Evolutionary conservation across 495 filamentous ascomycete species (phyloP), one percentile per base, ranked within the genome.

Genomic region (Penicillium chermesinum): DNA sequence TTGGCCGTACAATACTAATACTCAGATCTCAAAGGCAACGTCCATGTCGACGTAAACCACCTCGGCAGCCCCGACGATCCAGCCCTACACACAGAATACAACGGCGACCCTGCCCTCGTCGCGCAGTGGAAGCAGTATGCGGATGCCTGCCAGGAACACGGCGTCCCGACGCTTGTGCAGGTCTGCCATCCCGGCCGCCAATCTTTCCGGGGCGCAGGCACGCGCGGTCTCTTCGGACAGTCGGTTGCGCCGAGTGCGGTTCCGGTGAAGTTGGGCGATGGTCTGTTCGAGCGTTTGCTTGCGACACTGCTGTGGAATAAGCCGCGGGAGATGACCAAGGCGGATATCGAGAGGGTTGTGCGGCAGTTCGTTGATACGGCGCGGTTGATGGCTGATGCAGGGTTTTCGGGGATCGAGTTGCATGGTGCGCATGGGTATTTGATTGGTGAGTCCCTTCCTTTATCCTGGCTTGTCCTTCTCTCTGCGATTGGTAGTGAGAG

Each of bases 371-470:
- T 74, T 1, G 62, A 71, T 49, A 68, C 76, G 0, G 75, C 75
- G 2, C 48, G 62, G 10, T 55, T 79, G 15, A 73, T 76, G 44
- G 60, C 72, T 2, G 66, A 70, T 46, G 70, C 69, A 32, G 80
- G 80, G 1, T 79, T 82, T 50, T 74, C 75, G 41, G 79, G 76
- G 0, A 49, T 83, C 13, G 72, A 83, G 62, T 58, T 83, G 25
- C 79, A 83, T 63, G 74, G 59, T 20, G 78, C 80, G 15, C 79
- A 84, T 64, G 79, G 81, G 19, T 84, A 81, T 62, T 61, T 84
- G 35, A 61, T 82, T 16, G 70, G 71, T 67, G 64, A 56, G 58
- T 38, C 13, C 13, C 38, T 19, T 35, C 38, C 13, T 46, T 37
- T 33, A 7, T 22, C 6, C 25, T 30, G 10, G 25, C 4, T 22